Evolutionary conservation across 2,329 filamentous ascomycete genomes (phyloP).

Genomic region (Monascus ruber): DNA sequence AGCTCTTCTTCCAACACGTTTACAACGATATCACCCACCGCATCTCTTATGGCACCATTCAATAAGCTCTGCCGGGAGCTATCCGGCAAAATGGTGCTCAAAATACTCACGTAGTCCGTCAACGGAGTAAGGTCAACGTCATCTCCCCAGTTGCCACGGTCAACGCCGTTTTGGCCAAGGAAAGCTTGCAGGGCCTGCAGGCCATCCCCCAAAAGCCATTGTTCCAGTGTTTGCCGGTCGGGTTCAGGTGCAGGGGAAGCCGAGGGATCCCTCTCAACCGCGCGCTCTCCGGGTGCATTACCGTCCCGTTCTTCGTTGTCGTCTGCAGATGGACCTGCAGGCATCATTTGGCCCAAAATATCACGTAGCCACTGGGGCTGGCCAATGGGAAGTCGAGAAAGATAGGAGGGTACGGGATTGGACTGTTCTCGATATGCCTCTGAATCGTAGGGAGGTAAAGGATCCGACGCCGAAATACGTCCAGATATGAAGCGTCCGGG

Average conservation of each 20-base stretch:
- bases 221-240: slow-evolving; percentile 18
- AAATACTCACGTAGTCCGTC: slow-evolving; percentile 23
- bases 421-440: slow-evolving; percentile 25
- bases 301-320: slow-evolving; percentile 8
- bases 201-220: slow-evolving; percentile 23
- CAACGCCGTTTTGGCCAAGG: slow-evolving; percentile 27
- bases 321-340: slow-evolving; percentile 3
- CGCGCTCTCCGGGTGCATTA: slow-evolving; percentile 4
- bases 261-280: slow-evolving; percentile 5
- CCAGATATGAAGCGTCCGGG: slow-evolving; percentile 53
- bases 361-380: slow-evolving; percentile 27
- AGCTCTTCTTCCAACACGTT: slow-evolving; percentile 28
- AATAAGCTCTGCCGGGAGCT: slow-evolving; percentile 16
- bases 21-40: slow-evolving; percentile 24
- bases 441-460: slow-evolving; percentile 56
- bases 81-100: slow-evolving; percentile 16
- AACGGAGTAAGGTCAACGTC: slow-evolving; percentile 24
- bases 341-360: slow-evolving; percentile 21
- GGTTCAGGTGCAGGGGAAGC: slow-evolving; percentile 9
- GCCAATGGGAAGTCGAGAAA: slow-evolving; percentile 17
- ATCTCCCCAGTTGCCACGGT: slow-evolving; percentile 31
- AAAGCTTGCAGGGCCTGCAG: slow-evolving; percentile 24
- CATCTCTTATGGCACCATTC: slow-evolving; percentile 19
- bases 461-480: slow-evolving; percentile 67
- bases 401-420: slow-evolving; percentile 21